phyloP scores from a whole-genome alignment of 2,329 filamentous ascomycete genomes.

The Sclerotinia nivalis region DNA sequence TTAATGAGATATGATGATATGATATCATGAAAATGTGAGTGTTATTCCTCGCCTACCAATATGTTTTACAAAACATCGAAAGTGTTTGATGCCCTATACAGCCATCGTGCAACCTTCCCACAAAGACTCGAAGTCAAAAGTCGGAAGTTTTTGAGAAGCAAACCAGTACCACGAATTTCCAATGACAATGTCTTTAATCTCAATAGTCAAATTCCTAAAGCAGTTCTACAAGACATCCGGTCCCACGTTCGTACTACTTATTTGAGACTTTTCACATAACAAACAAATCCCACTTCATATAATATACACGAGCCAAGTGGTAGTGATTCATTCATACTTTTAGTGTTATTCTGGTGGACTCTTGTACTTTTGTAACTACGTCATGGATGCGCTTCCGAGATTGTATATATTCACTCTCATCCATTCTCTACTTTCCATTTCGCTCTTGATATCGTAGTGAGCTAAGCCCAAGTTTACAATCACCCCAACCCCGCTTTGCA shows the following conservation, averaged over 20 bases:
- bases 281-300: not conserved
- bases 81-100: not conserved
- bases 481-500: not conserved
- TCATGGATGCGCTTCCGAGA: not conserved
- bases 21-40: not conserved
- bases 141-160: not conserved
- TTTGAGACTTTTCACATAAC: not conserved
- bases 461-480: not conserved
- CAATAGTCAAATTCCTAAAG: not conserved
- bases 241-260: constrained; percentile 1
- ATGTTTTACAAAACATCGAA: not conserved
- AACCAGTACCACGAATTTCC: not conserved
- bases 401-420: not conserved
- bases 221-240: not conserved
- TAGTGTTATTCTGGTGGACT: not conserved
- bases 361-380: not conserved
- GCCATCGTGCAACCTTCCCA: not conserved
- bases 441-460: not conserved
- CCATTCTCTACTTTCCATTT: not conserved
- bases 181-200: not conserved
- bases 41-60: not conserved
- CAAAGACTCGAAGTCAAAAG: not conserved
- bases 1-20: not conserved
- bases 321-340: not conserved
- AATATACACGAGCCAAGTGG: not conserved